Evolutionary conservation across 306 rosid species (phyloP).

Genomic region (Hippophae rhamnoides): DNA sequence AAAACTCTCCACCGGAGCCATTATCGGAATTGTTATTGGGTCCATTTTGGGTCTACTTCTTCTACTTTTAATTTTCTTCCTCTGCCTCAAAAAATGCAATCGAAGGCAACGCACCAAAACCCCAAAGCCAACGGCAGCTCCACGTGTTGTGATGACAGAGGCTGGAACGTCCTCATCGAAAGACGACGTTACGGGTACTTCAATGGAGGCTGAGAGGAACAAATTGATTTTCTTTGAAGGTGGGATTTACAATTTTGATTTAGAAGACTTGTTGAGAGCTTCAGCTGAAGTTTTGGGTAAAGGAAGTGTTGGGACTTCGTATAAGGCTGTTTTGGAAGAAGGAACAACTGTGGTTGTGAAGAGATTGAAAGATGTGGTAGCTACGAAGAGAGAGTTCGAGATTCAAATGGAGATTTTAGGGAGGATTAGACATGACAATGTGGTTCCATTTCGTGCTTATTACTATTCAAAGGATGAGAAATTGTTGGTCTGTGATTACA

Average conservation of each 20-base stretch:
- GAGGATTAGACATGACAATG: conserved; percentile 74
- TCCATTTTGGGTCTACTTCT: conserved; percentile 23
- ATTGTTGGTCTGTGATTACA: conserved; percentile 76
- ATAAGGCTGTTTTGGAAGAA: conserved; percentile 93
- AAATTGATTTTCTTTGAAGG: conserved; percentile 79
- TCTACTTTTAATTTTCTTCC: conserved; percentile 36
- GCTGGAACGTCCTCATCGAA: conserved; percentile 92
- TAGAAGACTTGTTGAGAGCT: conserved; percentile 90
- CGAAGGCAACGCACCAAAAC: conserved; percentile 29
- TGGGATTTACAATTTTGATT: conserved; percentile 75
- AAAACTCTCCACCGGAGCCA: conserved; percentile 76
- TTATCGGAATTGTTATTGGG: conserved; percentile 55
- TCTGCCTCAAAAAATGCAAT: conserved; percentile 43
- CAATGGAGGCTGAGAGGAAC: conserved; percentile 81
- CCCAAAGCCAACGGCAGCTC: conserved; percentile 30
- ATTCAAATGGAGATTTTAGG: conserved; percentile 72
- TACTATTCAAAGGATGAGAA: conserved; percentile 98
- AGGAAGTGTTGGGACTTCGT: conserved; percentile 94
- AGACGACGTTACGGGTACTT: conserved; percentile 89
- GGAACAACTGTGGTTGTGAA: conserved; percentile 95
- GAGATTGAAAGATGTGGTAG: conserved; percentile 76
- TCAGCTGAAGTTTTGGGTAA: conserved; percentile 96
- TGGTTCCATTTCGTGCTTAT: conserved; percentile 76
- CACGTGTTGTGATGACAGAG: conserved; percentile 38
- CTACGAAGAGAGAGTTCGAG: conserved; percentile 72